Evolutionary conservation across 2,329 filamentous ascomycete species (phyloP).

Genomic region (Cladosporium sphaerospermum): DNA sequence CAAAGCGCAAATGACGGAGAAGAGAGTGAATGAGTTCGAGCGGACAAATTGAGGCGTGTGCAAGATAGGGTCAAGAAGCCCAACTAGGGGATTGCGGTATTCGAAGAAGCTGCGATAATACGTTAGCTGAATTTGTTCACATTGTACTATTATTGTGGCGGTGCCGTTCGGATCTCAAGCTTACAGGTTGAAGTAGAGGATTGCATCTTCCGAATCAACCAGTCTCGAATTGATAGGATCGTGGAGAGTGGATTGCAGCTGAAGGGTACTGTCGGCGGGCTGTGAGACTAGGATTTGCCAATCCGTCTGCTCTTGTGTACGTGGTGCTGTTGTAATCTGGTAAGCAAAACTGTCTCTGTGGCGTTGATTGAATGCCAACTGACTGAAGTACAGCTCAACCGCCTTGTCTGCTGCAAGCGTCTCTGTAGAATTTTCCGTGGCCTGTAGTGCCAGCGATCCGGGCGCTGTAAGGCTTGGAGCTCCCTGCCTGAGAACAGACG

Average conservation of each 20-base stretch:
- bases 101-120: conserved; percentile 1
- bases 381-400: conserved; percentile 9
- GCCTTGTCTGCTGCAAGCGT: conserved; percentile 4
- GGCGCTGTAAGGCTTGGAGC: background rate
- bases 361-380: background rate
- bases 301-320: conserved; percentile 2
- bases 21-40: conserved; percentile 2
- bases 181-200: conserved; percentile 7
- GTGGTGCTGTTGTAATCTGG: background rate
- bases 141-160: background rate
- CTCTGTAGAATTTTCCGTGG: background rate
- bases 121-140: background rate
- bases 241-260: conserved; percentile 3
- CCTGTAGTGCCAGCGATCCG: background rate
- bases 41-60: conserved; percentile 6
- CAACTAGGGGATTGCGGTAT: conserved; percentile 3
- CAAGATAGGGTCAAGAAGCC: conserved; percentile 1
- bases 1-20: conserved; percentile 7
- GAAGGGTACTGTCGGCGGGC: conserved; percentile 5
- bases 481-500: background rate
- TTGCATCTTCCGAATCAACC: conserved; percentile 3
- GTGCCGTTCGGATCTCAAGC: background rate
- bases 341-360: background rate
- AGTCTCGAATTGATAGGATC: conserved; percentile 7
- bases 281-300: conserved; percentile 7